Evolutionary conservation across 2,329 filamentous ascomycete genomes (phyloP).

Genomic region (Claviceps cyperi): DNA sequence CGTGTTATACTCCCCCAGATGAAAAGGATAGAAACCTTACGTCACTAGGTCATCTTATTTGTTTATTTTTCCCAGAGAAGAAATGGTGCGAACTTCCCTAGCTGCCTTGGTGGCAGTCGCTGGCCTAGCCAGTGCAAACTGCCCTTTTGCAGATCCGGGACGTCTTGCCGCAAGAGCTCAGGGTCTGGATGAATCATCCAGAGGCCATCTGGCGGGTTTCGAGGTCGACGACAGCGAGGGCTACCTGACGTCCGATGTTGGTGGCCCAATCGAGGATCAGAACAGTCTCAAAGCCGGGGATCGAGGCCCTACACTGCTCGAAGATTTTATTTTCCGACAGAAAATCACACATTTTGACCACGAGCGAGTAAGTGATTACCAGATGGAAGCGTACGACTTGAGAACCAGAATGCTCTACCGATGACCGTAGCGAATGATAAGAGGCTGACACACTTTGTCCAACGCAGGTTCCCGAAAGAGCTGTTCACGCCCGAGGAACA

Average conservation of each 20-base stretch:
- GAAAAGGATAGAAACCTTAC: not conserved
- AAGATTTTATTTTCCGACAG: slow-evolving; percentile 60
- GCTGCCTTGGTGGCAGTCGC: slow-evolving; percentile 14
- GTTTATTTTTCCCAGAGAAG: not conserved
- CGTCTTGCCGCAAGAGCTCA: slow-evolving; percentile 14
- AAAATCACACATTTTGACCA: slow-evolving; percentile 60
- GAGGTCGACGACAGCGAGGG: slow-evolving; percentile 38
- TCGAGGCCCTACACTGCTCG: slow-evolving; percentile 52
- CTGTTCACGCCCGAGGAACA: slow-evolving; percentile 55
- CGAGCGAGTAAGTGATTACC: slow-evolving; percentile 39
- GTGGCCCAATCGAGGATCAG: slow-evolving; percentile 53
- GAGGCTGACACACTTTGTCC: not conserved
- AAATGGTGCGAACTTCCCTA: slow-evolving; percentile 14
- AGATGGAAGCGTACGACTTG: not conserved
- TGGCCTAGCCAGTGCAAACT: slow-evolving; percentile 15
- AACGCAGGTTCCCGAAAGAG: slow-evolving; percentile 40
- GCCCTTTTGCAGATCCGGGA: slow-evolving; percentile 19
- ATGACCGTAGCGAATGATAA: not conserved
- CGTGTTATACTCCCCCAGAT: not conserved
- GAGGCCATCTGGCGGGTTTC: slow-evolving; percentile 19
- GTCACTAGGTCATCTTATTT: not conserved
- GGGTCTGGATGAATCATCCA: slow-evolving; percentile 11
- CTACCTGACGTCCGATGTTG: slow-evolving; percentile 51
- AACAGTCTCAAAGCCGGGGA: slow-evolving; percentile 51
- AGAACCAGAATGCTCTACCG: not conserved